These are phyloP conservation scores for Puccinia polysora DNA, from an alignment of 1,284 basidiomycete species.

Conservation along the genomic window DNA sequence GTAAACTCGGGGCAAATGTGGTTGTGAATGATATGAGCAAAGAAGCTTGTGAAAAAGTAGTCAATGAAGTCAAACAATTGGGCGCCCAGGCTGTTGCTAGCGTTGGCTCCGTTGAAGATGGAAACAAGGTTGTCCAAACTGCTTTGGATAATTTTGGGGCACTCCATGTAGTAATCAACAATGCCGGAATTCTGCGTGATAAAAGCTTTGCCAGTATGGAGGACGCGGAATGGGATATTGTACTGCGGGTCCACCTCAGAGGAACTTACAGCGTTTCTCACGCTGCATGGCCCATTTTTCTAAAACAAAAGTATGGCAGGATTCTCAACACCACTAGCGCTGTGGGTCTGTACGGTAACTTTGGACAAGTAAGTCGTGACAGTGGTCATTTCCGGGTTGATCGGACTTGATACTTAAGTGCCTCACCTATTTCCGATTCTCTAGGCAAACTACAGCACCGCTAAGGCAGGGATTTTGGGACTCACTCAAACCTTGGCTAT, in stretches of 20 bases:
- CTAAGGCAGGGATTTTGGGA: constrained; percentile 89
- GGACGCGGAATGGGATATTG: constrained; percentile 89
- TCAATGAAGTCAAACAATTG: constrained; percentile 79
- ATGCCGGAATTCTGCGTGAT: constrained; percentile 82
- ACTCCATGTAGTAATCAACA: constrained; percentile 74
- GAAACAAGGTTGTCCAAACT: constrained; percentile 79
- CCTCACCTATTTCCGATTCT: background rate
- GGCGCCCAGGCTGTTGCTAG: constrained; percentile 83
- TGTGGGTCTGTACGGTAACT: constrained; percentile 88
- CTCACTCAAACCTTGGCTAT: constrained; percentile 82
- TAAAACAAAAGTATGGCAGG: constrained; percentile 93
- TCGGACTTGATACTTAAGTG: background rate
- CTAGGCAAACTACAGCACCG: constrained; percentile 57
- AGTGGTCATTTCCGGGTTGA: background rate
- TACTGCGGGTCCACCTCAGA: constrained; percentile 76
- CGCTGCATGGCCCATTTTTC: constrained; percentile 94
- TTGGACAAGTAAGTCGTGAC: constrained; percentile 85
- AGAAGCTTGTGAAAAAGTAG: constrained; percentile 75
- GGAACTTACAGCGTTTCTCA: constrained; percentile 65
- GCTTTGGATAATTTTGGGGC: constrained; percentile 82
- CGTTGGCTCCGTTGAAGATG: constrained; percentile 82
- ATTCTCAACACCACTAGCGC: constrained; percentile 90
- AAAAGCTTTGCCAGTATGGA: constrained; percentile 86
- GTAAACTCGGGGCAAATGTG: constrained; percentile 84
- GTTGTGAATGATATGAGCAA: constrained; percentile 93